Evolutionary conservation across 306 rosid species (phyloP), one percentile per base, ranked within the genome.

Genomic region (Fagus sylvatica): DNA sequence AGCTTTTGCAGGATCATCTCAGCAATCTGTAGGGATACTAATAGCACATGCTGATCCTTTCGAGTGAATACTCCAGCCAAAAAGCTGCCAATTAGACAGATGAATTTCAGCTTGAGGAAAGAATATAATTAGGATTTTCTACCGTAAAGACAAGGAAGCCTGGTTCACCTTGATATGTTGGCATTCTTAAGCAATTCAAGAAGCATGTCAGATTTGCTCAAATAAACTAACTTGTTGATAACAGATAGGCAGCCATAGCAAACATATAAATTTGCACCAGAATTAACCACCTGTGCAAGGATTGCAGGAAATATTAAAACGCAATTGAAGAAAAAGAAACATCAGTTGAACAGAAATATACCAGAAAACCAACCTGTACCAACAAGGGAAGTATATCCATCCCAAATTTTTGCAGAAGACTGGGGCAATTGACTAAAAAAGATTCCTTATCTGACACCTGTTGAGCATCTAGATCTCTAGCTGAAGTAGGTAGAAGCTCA

Each of bases 1-100:
- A 85, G 91, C 78, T 89, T 93, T 40, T 85, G 91, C 79, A 93
- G 93, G 84, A 93, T 85, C 76, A 91, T 88, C 84, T 96, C 98
- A 71, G 93, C 79, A 77, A 90, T 91, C 72, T 79, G 91, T 72
- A 96, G 86, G 72, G 94, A 90, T 79, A 91, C 80, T 77, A 96
- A 81, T 82, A 90, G 84, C 84, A 96, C 85, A 84, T 96, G 99
- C 19, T 80, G 90, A 83, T 96, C 99, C 92, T 93, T 96, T 80
- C 97, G 89, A 76, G 97, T 87, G 79, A 93, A 93, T 22, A 90
- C 94, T 71, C 99, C 98, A 72, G 94, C 97, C 76, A 96, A 77
- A 88, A 96, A 93, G 79, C 99, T 96, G 96, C 72, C 83, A 78
- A 83, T 71, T 73, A 81, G 73, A 76, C 40, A 76, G 69, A 80